These are phyloP conservation scores for Globisporangium cylindrosporum DNA, from an alignment of 352 stramenopile genomes.

Conservation along the genomic window DNA sequence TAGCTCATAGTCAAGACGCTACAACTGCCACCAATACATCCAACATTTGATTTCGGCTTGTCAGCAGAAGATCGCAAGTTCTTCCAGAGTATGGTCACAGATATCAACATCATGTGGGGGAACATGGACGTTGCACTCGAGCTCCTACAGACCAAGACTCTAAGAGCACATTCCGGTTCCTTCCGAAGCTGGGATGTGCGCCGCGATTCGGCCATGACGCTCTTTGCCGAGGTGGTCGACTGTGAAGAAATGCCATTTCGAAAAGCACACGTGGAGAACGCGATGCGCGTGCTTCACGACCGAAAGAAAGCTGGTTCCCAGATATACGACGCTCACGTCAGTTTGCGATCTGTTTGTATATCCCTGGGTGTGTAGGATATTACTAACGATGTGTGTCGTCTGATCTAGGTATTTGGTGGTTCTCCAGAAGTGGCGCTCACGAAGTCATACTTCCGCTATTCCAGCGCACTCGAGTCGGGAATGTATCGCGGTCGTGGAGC, in stretches of 20 bases:
- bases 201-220: not conserved
- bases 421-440: not conserved
- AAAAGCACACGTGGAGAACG: not conserved
- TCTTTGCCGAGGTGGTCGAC: not conserved
- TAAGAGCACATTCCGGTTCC: not conserved
- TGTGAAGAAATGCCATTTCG: constrained; percentile 9
- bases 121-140: not conserved
- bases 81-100: not conserved
- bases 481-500: not conserved
- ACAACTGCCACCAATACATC: not conserved
- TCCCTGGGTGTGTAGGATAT: no score
- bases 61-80: not conserved
- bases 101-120: not conserved
- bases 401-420: not conserved
- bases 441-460: not conserved
- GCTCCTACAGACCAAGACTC: not conserved
- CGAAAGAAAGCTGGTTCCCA: not conserved
- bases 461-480: not conserved
- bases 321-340: not conserved
- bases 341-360: not conserved
- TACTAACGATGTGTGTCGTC: not conserved
- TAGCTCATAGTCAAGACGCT: not conserved
- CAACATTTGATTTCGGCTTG: not conserved
- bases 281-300: not conserved
- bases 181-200: not conserved